Evolutionary conservation across 345 rosid genomes (phyloP), one percentile per base, ranked within the genome.

Genomic region (Lagerstroemia speciosa): DNA sequence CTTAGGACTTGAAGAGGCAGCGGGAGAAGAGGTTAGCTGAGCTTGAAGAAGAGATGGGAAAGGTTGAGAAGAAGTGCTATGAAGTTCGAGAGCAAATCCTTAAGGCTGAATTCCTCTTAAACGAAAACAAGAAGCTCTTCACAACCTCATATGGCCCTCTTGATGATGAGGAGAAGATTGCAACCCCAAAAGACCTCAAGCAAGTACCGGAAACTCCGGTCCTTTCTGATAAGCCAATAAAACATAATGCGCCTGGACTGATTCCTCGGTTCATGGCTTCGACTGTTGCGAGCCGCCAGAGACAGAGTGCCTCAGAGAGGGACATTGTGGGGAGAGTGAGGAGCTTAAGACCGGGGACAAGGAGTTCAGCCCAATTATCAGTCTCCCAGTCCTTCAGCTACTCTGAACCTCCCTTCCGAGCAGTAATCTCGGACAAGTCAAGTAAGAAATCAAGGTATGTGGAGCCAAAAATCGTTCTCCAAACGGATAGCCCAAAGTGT

Each of bases 181-280:
- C 76, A 57, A 78, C 53, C 43, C 74, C 64, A 32, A 70, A 80
- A 63, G 77, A 37, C 43, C 24, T 36, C 7, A 72, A 74, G 46
- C 85, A 84, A 71, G 76, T 65, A 2, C 50, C 64, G 46, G 57
- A 11, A 58, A 79, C 83, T 24, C 81, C 82, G 7, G 72, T 20
- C 70, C 29, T 76, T 66, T 65, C 80, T 50, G 79, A 76, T n/a
- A 80, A 76, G 65, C 61, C 68, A 41, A 69, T 66, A 1, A 83
- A 78, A 75, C 70, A 74, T 73, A 76, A 24, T 19, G 62, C 27
- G 57, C 64, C 64, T 11, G 71, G 79, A 36, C 72, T 73, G 55
- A 62, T 78, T 31, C 97, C 98, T 32, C 85, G 92, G 55, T 93
- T 90, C 81, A 93, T 93, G 98, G 73, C 83, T 20, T 83, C 98